Percentiles rank a stretch among this genome's conserved stretches.
These are phyloP conservation scores for Tarenaya hassleriana DNA, from an alignment of 345 rosid species.

Conservation along the genomic window DNA sequence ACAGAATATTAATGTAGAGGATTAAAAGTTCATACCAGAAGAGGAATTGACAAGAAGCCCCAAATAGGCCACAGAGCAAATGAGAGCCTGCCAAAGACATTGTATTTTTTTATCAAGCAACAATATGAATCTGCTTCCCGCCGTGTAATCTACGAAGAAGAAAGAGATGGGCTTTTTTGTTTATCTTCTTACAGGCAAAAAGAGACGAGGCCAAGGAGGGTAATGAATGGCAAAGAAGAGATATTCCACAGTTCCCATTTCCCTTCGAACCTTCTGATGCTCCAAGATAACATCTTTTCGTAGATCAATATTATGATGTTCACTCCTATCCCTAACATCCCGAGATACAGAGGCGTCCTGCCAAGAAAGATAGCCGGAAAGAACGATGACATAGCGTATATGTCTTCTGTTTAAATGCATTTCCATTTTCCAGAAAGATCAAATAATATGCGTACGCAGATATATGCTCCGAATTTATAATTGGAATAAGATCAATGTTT, in stretches of 20 bases:
- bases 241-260: slow-evolving; percentile 77
- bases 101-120: slow-evolving; percentile 16
- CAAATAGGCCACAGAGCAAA: slow-evolving; percentile 93
- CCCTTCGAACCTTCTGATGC: slow-evolving; percentile 76
- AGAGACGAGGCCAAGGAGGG: slow-evolving; percentile 71
- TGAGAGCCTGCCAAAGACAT: slow-evolving; percentile 46
- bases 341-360: slow-evolving; percentile 84
- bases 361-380: slow-evolving; percentile 6
- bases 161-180: slow-evolving; percentile 2
- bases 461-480: too few species aligned
- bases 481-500: too few species aligned
- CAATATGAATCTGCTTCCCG: slow-evolving; percentile 8
- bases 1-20: neutral
- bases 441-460: too few species aligned
- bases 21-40: slow-evolving; percentile 50
- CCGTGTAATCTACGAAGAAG: slow-evolving; percentile 9
- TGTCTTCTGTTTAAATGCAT: too few species aligned
- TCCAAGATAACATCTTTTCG: slow-evolving; percentile 72
- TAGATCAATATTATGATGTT: slow-evolving; percentile 64
- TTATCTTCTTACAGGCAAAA: slow-evolving; percentile 70
- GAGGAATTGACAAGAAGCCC: slow-evolving; percentile 93
- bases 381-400: neutral
- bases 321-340: slow-evolving; percentile 60
- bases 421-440: too few species aligned
- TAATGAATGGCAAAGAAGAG: slow-evolving; percentile 76